Percentiles rank a stretch among this genome's conserved stretches.
phyloP scores from a whole-genome alignment of 2,329 filamentous ascomycete genomes.

The Lachnellula hyalina region DNA sequence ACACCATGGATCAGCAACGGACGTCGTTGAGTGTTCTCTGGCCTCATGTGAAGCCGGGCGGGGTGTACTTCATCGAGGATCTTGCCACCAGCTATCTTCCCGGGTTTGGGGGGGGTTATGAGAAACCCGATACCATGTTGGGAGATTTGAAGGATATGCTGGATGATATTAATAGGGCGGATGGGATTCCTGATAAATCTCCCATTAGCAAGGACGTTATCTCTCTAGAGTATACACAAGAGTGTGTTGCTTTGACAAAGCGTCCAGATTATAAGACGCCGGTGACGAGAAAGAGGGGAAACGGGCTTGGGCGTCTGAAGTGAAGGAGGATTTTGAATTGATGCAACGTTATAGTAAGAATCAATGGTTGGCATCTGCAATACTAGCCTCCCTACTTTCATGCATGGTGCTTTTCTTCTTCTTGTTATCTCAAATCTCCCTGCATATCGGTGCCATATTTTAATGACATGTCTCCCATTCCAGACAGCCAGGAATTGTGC shows the following conservation, averaged over 20 bases:
- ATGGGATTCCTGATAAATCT: not conserved
- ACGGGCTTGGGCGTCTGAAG: not conserved
- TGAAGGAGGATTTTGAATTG: no score
- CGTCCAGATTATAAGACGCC: not conserved
- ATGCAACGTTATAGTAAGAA: no score
- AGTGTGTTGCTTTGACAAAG: constrained; percentile 5
- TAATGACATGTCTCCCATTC: not conserved
- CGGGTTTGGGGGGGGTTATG: constrained; percentile 16
- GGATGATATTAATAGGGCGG: constrained; percentile 3
- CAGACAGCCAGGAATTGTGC: not conserved
- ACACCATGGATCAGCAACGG: constrained; percentile 36
- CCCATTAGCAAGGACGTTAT: not conserved
- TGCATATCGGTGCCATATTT: not conserved
- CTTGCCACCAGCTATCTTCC: constrained; percentile 29
- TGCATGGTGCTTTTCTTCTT: no score
- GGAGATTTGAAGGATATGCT: constrained; percentile 2
- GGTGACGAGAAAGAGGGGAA: not conserved
- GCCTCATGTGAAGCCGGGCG: constrained; percentile 34
- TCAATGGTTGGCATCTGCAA: no score
- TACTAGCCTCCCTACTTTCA: no score
- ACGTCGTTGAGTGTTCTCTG: constrained; percentile 33
- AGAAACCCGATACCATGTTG: not conserved
- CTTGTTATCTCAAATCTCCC: not conserved
- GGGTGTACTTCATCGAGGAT: constrained; percentile 34
- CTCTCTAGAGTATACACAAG: constrained; percentile 2